Evolutionary conservation across 1,284 basidiomycete genomes (phyloP).

Genomic region (Grifola frondosa): DNA sequence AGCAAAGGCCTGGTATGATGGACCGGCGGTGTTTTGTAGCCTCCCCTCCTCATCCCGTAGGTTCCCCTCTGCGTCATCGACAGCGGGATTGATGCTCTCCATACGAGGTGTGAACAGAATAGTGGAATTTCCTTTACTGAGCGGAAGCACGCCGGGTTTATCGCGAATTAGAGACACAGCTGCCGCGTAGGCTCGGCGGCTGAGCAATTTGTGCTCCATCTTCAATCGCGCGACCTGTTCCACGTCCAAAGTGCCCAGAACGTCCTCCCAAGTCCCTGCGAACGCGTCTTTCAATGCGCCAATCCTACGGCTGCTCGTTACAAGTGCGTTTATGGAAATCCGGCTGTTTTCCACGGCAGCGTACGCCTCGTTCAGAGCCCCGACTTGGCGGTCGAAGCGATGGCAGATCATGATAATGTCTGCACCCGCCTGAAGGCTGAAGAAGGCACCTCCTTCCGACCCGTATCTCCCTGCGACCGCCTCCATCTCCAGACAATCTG

Average conservation of each 20-base stretch:
- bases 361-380: slow-evolving; percentile 52
- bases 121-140: slow-evolving; percentile 29
- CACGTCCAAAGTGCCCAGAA: slow-evolving; percentile 33
- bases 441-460: slow-evolving; percentile 51
- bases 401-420: slow-evolving; percentile 75
- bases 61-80: slow-evolving; percentile 54
- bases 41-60: slow-evolving; percentile 43
- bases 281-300: slow-evolving; percentile 49
- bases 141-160: slow-evolving; percentile 36
- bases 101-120: slow-evolving; percentile 55
- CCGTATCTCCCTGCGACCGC: slow-evolving; percentile 58
- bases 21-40: slow-evolving; percentile 54
- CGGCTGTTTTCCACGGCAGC: slow-evolving; percentile 44
- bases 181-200: slow-evolving; percentile 44
- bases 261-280: slow-evolving; percentile 45
- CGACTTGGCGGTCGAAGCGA: slow-evolving; percentile 49
- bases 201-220: slow-evolving; percentile 41
- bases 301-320: slow-evolving; percentile 45
- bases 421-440: slow-evolving; percentile 57
- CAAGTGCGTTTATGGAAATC: slow-evolving; percentile 40
- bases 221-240: slow-evolving; percentile 36
- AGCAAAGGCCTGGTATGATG: slow-evolving; percentile 53
- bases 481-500: slow-evolving; percentile 73
- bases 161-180: slow-evolving; percentile 50
- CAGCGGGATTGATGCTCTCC: slow-evolving; percentile 58